These are phyloP conservation scores for Escallonia rubra DNA, from an alignment of 129 eudicot genomes.

Conservation along the genomic window DNA sequence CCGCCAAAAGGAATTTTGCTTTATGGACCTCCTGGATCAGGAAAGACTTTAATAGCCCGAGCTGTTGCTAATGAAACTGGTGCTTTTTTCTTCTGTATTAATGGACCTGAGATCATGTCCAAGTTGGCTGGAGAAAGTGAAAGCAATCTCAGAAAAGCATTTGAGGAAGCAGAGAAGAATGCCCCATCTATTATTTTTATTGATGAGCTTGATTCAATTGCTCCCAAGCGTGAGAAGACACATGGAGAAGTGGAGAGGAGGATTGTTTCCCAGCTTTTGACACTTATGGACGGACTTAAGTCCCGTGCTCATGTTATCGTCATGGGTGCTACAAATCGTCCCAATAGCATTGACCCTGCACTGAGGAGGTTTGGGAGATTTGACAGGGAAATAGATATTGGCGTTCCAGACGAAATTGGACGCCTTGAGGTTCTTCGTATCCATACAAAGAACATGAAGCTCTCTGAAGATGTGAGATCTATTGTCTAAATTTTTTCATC, in stretches of 20 bases:
- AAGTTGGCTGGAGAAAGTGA: slow-evolving; percentile 86
- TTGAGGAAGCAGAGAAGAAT: slow-evolving; percentile 67
- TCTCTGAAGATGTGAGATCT: slow-evolving; percentile 59
- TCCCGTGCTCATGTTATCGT: slow-evolving; percentile 91
- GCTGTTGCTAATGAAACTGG: slow-evolving; percentile 77
- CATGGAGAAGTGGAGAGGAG: slow-evolving; percentile 91
- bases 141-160: slow-evolving; percentile 67
- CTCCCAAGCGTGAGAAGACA: slow-evolving; percentile 90
- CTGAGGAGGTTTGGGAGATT: slow-evolving; percentile 83
- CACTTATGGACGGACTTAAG: slow-evolving; percentile 88
- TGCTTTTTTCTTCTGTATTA: slow-evolving; percentile 72
- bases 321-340: slow-evolving; percentile 92
- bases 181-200: slow-evolving; percentile 60
- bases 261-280: slow-evolving; percentile 83
- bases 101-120: slow-evolving; percentile 86
- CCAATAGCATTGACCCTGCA: slow-evolving; percentile 92
- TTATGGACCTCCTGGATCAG: slow-evolving; percentile 74
- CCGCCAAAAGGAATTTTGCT: slow-evolving; percentile 79
- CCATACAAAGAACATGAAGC: slow-evolving; percentile 72
- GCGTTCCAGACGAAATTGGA: slow-evolving; percentile 70
- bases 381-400: slow-evolving; percentile 67
- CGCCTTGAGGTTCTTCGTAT: slow-evolving; percentile 66
- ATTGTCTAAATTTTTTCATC: background rate
- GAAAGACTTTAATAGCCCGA: slow-evolving; percentile 67
- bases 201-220: slow-evolving; percentile 91